Base-by-base conservation (phyloP, 495 filamentous ascomycete species). In the Apiosordaria backusii region DNA sequence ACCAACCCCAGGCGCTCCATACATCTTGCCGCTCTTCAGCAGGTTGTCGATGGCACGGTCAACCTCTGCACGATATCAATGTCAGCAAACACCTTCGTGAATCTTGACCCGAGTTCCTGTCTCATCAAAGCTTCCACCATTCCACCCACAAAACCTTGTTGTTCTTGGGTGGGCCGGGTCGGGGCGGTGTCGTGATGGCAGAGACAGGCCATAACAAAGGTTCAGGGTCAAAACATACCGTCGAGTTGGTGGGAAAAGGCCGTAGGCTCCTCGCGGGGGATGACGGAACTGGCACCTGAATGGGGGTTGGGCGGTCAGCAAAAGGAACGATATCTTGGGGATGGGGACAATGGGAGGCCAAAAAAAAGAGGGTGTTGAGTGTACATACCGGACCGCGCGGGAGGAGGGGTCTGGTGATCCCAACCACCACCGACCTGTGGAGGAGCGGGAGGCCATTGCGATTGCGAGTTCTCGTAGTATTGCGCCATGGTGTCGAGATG, bases 41-140 rank as follows among this genome's bases (percentile, higher is more conserved):
- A 99, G 86, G 77, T 99, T 99, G 73, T 99, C 95, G 73, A 93
- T 84, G 68, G 95, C 95, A 70, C 95, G 89, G 62, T 98, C 94
- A 73, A 99, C 91, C 89, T 99, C 95, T 97, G 72, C 13, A 65
- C 21, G 25, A 9, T 15, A 7, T 29, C 21, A 50, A 24, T 26
- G 74, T 76, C 66, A 76, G 75, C 62, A 62, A 40, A 21, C 53
- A 26, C 22, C 3, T n/a, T n/a, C n/a, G n/a, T 53, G 10, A 15
- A 40, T 24, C 9, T 45, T 57, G 57, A 19, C 21, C 5, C 10
- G 5, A 24, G 40, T 19, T 21, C 21, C 22, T 16, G 27, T 57
- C 15, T 52, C 26, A 21, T 59, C 26, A 26, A 25, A 26, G 6
- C 4, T 25, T 26, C 21, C 57, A 18, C 19, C 16, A 4, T 27